Evolutionary conservation across 2,329 filamentous ascomycete species (phyloP).

Genomic region (Blastomyces percursus): DNA sequence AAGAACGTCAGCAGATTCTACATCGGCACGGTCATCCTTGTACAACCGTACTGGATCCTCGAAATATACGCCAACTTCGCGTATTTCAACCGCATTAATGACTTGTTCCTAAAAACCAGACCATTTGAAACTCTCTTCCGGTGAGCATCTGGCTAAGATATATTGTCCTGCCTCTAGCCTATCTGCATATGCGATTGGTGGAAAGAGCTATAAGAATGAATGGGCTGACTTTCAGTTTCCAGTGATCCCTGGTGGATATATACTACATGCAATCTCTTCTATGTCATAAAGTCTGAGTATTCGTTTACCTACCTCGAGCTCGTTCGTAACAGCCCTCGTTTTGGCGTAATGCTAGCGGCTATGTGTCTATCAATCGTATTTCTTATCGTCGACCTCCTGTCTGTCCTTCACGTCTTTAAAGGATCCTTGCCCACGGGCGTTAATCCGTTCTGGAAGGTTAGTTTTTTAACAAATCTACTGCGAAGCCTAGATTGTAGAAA

Average conservation of each 20-base stretch:
- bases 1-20: conserved; percentile 43
- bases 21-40: conserved; percentile 48
- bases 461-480: background rate
- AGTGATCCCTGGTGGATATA: conserved; percentile 60
- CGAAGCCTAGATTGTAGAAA: background rate
- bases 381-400: conserved; percentile 50
- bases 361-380: conserved; percentile 53
- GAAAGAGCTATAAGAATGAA: background rate
- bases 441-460: conserved; percentile 52
- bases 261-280: conserved; percentile 49
- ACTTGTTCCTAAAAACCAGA: conserved; percentile 44
- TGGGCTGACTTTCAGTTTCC: background rate
- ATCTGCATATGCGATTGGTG: background rate
- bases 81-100: conserved; percentile 48
- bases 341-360: conserved; percentile 49
- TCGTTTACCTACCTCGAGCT: conserved; percentile 48
- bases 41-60: conserved; percentile 53
- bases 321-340: conserved; percentile 51
- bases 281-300: conserved; percentile 53
- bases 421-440: conserved; percentile 42
- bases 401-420: conserved; percentile 43
- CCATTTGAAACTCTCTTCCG: conserved; percentile 52
- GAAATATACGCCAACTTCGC: conserved; percentile 57
- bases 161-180: background rate
- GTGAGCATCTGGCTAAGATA: conserved; percentile 21